Evolutionary conservation across 305 asterid genomes (phyloP), one percentile per base, ranked within the genome.

Genomic region (Coffea humblotiana): DNA sequence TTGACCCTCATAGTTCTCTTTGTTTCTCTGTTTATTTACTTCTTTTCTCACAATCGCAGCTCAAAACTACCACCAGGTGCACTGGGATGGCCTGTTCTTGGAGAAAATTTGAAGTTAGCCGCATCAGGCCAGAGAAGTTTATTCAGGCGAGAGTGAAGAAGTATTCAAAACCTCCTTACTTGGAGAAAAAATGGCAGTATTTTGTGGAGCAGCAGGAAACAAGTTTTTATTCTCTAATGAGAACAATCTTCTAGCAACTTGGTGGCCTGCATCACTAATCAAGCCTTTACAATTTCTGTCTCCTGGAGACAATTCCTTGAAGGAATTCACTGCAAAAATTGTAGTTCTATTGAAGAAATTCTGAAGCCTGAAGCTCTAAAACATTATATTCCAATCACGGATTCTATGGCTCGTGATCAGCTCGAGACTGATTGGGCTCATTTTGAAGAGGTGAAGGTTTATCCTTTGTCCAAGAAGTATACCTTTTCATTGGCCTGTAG

Each of bases 61-160:
- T 52, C 49, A 37, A 90, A 84, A 69, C 91, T 88, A 64, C 96
- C 96, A 67, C 94, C 94, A 1, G 96, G 94, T 27, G 87, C 87
- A 83, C 79, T 67, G 0, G 94, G 96, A 2, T 90, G 92, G 92
- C 96, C 94, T 6, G 15, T 91, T 21, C 75, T 90, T 6, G 97
- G 97, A 7, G 97, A 92, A 81, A 88, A 92, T 0, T 13, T 72
- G 3, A 85, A 80, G 8, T 13, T 81, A 66, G 83, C 85, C 0
- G 9, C 23, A 32, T 3, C 15, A 3, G 93, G 93, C 66, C 92
- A 13, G 89, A 89, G 58, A 87, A 80, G 2, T 90, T 92, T 51
- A 70, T 89, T 16, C 49, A 25, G 10, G 89, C 86, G 47, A 86
- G 93, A 74, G 74, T 69, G 71, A 81, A 51, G 79, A 77, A 18